Base-by-base conservation (phyloP, 1,284 basidiomycete genomes). In the Leccinum subspadiceum region DNA sequence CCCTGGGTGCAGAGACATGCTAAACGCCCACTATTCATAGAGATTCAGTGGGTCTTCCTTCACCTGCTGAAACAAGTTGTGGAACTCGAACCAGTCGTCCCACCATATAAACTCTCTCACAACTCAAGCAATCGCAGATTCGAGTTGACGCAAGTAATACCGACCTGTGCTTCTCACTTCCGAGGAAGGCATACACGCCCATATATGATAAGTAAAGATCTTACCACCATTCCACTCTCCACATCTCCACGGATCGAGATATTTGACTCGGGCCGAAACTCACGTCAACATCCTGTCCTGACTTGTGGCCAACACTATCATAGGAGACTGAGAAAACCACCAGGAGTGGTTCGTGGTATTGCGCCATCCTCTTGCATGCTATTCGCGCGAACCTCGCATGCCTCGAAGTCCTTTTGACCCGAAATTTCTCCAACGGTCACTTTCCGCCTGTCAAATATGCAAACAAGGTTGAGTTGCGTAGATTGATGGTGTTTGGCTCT, bases 401-500 rank as follows among this genome's bases (percentile, higher is more conserved):
- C 31, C 22, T 29, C n/a, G 53, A 17, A 53, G 35, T 57, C 55
- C n/a, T 41, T 15, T 46, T 17, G 29, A 29, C 31, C n/a, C 26
- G 33, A 22, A 60, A 62, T 37, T 37, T 41, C 37, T 35, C 35
- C 53, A 31, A 17, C 24, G 17, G 13, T n/a, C 26, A 41, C 49
- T 64, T 41, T 53, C 44, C 44, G 22, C 37, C 17, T 24, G 33
- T 48, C 54, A 56, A 55, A 56, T 26, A 46, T 29, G 15, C 35
- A 29, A 60, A 59, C 59, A 66, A 66, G 60, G 64, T 60, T 59
- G 59, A 49, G 55, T 62, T 70, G 31, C 56, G 50, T 44, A 54
- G 54, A 46, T 46, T 54, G 54, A 54, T 54, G 26, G 22, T 37
- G 31, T 29, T 59, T 24, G 29, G 48, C 41, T 58, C 20, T 56